Percentiles rank a stretch among this genome's conserved stretches.
These are phyloP conservation scores for Emericellopsis terricola DNA, from an alignment of 495 filamentous ascomycete species.

Conservation along the genomic window DNA sequence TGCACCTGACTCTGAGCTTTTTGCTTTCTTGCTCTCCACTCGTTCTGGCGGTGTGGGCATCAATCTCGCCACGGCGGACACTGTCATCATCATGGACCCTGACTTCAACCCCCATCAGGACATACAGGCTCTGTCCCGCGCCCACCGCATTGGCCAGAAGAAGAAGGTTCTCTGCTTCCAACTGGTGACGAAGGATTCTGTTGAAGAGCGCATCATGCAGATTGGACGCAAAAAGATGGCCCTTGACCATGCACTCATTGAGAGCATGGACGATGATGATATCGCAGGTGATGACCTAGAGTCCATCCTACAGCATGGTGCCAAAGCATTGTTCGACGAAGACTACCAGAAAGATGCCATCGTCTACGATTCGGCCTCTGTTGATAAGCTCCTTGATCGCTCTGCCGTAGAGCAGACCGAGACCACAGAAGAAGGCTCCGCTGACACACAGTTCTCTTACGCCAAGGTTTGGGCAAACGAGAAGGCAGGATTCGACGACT, in stretches of 20 bases:
- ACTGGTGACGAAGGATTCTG: conserved; percentile 70
- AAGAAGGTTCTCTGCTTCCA: conserved; percentile 94
- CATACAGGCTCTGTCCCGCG: conserved; percentile 84
- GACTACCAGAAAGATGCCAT: conserved; percentile 47
- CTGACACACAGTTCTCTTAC: conserved; percentile 70
- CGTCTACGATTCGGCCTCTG: conserved; percentile 56
- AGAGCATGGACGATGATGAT: conserved; percentile 67
- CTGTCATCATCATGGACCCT: conserved; percentile 94
- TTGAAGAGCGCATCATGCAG: conserved; percentile 91
- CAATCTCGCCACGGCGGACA: conserved; percentile 93
- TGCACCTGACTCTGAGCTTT: conserved; percentile 59
- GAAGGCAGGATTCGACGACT: conserved; percentile 19
- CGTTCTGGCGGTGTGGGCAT: conserved; percentile 93
- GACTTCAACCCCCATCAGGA: conserved; percentile 99
- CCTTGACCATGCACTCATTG: conserved; percentile 83
- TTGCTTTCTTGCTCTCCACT: conserved; percentile 84
- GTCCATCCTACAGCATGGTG: conserved; percentile 76
- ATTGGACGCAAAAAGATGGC: conserved; percentile 92
- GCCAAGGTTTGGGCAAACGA: conserved; percentile 90
- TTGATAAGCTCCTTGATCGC: conserved; percentile 80
- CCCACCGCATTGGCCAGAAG: conserved; percentile 88
- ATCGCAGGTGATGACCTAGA: conserved; percentile 61
- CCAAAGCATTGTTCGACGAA: conserved; percentile 68
- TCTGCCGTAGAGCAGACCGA: conserved; percentile 59
- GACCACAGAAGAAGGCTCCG: conserved; percentile 32